Evolutionary conservation across 179 eudicot genomes (phyloP), one percentile per base, ranked within the genome.

Genomic region (Carnegiea gigantea): DNA sequence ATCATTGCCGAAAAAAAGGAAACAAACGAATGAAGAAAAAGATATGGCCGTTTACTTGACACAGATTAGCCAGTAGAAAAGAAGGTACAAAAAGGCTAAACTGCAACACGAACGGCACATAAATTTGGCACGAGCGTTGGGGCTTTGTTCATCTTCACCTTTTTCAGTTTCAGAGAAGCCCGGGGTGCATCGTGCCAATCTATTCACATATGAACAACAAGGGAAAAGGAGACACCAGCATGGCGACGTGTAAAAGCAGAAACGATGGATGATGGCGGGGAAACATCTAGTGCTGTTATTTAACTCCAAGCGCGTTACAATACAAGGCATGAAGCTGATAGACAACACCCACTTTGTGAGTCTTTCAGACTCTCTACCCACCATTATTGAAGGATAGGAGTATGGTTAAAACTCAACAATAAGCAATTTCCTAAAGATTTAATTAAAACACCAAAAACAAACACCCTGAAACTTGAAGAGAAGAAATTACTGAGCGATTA

Each of bases 261-360:
- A 5, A 15, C 7, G 13, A 5, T 4, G 13, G 57, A 51, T 51
- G 2, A 51, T 10, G 17, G 15, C 7, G 4, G 1, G 30, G 21
- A 14, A 70, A 14, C 43, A 17, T 73, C 9, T 73, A 44, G 54
- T 73, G 76, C 54, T 73, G 53, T 43, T 20, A 73, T 73, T 73
- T 73, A 73, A 73, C 76, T 73, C 54, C 54, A 73, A 71, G 17
- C 26, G 60, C 36, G 30, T 23, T 9, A 10, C 13, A 13, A 54
- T 71, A 6, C 73, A 6, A 83, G 64, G 83, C 78, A 81, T 65
- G 75, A 86, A 86, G 86, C 84, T 86, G 88, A 86, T 83, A 40
- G 82, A 83, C 84, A 83, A 83, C 83, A 81, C 84, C 5, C 68
- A 38, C 4, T 80, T 20, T 83, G 0, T n/a, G 86, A 81, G 84